Conservation (phyloP, 2,329 filamentous ascomycete species). For the Botryotinia globosa region DNA sequence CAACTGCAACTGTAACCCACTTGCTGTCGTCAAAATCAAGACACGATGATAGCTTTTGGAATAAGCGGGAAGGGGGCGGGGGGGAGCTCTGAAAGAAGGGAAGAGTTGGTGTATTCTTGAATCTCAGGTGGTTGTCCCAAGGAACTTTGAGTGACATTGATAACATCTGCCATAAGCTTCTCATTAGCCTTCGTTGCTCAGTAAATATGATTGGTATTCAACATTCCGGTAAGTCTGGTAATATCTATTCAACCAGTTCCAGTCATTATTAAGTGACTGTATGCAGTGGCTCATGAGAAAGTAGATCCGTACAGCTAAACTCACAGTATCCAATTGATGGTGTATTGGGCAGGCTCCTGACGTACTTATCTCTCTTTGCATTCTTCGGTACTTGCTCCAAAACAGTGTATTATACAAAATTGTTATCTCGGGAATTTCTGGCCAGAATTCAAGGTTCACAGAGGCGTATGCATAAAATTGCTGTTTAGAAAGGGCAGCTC, state of each 20-base stretch:
- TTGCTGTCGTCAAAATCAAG: not conserved
- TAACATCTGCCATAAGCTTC: not conserved
- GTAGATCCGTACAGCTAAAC: not conserved
- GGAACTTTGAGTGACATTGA: not conserved
- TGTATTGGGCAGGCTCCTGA: not conserved
- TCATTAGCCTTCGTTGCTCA: not conserved
- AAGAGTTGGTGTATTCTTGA: slow-evolving; percentile 28
- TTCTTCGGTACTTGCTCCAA: not conserved
- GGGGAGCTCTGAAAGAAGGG: not conserved
- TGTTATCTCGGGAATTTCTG: not conserved
- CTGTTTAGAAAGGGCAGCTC: not conserved
- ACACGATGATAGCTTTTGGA: not conserved
- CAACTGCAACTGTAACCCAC: slow-evolving; percentile 16
- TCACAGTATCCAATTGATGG: not conserved
- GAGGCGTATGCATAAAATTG: slow-evolving; percentile 20
- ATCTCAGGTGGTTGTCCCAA: slow-evolving; percentile 29
- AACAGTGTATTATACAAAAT: rapidly evolving
- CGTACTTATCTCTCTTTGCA: not conserved
- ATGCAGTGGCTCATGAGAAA: slow-evolving; percentile 35
- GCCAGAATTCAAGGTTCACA: slow-evolving; percentile 13
- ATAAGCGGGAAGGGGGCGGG: too few species aligned
- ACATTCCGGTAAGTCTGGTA: not conserved
- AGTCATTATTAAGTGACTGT: not conserved
- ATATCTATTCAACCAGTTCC: not conserved
- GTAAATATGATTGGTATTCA: not conserved